Evolutionary conservation across 2,329 filamentous ascomycete species (phyloP).

Genomic region (Stachybotrys echinatus): DNA sequence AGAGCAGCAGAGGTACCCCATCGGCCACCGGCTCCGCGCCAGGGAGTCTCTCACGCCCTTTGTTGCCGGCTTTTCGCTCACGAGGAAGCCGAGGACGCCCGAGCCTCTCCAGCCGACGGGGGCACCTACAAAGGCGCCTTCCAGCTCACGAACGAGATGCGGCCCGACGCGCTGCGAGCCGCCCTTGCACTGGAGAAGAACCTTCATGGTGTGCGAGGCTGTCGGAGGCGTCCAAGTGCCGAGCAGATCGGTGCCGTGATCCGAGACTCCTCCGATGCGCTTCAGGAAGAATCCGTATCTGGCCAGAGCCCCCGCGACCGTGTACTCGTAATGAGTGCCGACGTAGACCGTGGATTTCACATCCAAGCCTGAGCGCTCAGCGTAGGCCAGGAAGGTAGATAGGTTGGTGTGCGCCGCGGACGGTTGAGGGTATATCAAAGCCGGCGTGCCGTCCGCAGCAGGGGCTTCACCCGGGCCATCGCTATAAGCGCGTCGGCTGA

Average conservation of each 20-base stretch:
- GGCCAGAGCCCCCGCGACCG: conserved; percentile 48
- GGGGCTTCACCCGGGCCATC: conserved; percentile 1
- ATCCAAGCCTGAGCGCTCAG: conserved; percentile 49
- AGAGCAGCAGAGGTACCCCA: conserved; percentile 65
- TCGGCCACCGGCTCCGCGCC: conserved; percentile 59
- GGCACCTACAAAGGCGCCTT: conserved; percentile 70
- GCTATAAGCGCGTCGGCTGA: conserved; percentile 6
- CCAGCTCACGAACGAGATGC: conserved; percentile 64
- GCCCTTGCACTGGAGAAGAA: conserved; percentile 66
- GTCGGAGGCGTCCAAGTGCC: conserved; percentile 60
- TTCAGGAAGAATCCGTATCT: conserved; percentile 59
- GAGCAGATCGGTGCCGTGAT: conserved; percentile 69
- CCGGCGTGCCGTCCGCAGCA: conserved; percentile 1
- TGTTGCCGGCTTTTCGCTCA: conserved; percentile 65
- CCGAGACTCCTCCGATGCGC: conserved; percentile 60
- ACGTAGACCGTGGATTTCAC: conserved; percentile 55
- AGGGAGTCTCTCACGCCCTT: conserved; percentile 73
- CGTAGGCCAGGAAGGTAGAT: conserved; percentile 60
- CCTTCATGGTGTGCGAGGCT: conserved; percentile 30
- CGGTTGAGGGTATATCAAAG: conserved; percentile 38
- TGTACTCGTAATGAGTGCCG: conserved; percentile 77
- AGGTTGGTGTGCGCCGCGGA: conserved; percentile 55
- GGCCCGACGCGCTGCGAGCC: conserved; percentile 48
- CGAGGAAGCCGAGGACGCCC: conserved; percentile 65
- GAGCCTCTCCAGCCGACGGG: conserved; percentile 66